Evolutionary conservation across 352 stramenopile genomes (phyloP), one percentile per base, ranked within the genome.

Genomic region (Phytopythium litorale): DNA sequence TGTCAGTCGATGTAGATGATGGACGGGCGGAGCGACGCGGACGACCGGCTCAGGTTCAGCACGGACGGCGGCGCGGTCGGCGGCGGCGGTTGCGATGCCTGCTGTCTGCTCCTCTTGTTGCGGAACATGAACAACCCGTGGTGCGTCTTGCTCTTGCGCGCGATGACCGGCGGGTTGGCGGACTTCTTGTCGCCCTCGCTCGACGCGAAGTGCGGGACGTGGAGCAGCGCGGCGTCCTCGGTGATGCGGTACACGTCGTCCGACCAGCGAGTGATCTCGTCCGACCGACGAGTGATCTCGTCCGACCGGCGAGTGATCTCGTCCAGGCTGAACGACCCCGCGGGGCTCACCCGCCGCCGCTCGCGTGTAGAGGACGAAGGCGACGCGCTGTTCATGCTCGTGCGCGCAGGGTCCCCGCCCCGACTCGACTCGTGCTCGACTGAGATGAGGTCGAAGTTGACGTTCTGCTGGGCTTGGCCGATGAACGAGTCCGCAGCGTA

Each of bases 161-260:
- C 6, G 13, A 3, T 13, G 33, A n/a, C 9, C 2, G 53, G 38
- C 53, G 38, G 40, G n/a, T 8, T 12, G 23, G 37, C 25, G 38
- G 55, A 16, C 23, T 48, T 51, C 37, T 42, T 52, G 15, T 60
- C 51, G 15, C 15, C 6, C 15, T 43, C 32, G 51, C 28, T 4
- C 30, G 48, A 21, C 13, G 6, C 16, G 7, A 4, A 12, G 13
- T 38, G 18, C 23, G 6, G 55, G 12, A 52, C 18, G 9, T 23
- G 33, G 13, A 40, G 16, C 23, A 52, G 12, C 18, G 55, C 13
- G 13, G 53, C 55, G 40, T 60, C 37, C 16, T 60, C 37, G 4
- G 55, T 60, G 55, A 60, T 60, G 11, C 55, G 55, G 37, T 60
- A 60, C n/a, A 60, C 42, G 40, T n/a, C 54, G 23, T 51, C 45